Base-by-base conservation (phyloP, 495 filamentous ascomycete genomes). In the Arthonia radiata region DNA sequence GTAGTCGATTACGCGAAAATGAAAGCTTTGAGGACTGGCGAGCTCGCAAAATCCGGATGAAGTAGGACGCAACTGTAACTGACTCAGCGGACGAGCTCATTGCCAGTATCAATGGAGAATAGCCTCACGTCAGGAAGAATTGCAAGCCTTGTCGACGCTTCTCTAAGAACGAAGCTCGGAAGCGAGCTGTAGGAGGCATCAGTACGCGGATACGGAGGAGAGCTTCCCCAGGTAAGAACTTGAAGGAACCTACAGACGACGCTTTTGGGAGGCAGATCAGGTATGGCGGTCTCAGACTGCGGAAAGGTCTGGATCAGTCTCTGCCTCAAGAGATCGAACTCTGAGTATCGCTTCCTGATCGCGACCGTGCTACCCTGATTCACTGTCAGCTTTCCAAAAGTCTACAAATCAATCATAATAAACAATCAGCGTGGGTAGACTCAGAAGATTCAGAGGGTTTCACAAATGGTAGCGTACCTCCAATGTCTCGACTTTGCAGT, bases 81-180 rank as follows among this genome's bases (percentile, higher is more conserved):
- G n/a, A n/a, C n/a, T n/a, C n/a, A n/a, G n/a, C n/a, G n/a, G n/a
- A n/a, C n/a, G n/a, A n/a, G n/a, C n/a, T n/a, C n/a, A n/a, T n/a
- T n/a, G n/a, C n/a, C n/a, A n/a, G n/a, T n/a, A n/a, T n/a, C n/a
- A n/a, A n/a, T n/a, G n/a, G n/a, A n/a, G n/a, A n/a, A n/a, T n/a
- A n/a, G n/a, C n/a, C n/a, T n/a, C n/a, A n/a, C n/a, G n/a, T n/a
- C n/a, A n/a, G n/a, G n/a, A n/a, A n/a, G n/a, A n/a, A n/a, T n/a
- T n/a, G n/a, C 24, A 79, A 48, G 8, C 72, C 72, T 27, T 56
- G 50, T 26, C 64, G 59, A 19, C 72, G 50, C 11, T 55, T 53
- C 39, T 78, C 71, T 21, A 79, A 50, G 38, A 79, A 79, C 16
- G 53, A 54, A 4, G 71, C 60, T 4, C 65, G 63, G 35, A 78